These are phyloP conservation scores for Bruguiera gymnorhiza DNA, from an alignment of 345 rosid species.

Conservation along the genomic window DNA sequence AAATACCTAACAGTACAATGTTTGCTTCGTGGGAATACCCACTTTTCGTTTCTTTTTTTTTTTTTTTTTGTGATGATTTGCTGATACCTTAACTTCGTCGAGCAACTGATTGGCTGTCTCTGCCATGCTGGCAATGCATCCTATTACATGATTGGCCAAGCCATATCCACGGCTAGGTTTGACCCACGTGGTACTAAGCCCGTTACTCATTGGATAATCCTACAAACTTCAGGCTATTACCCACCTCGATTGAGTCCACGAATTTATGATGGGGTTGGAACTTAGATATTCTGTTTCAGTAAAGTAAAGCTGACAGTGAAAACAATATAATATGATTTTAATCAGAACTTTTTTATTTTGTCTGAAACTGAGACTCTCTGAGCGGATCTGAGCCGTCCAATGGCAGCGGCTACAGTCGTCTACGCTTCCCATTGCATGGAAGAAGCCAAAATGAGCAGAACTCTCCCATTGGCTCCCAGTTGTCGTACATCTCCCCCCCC, in stretches of 20 bases:
- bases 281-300: slow-evolving; percentile 8
- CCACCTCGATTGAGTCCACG: slow-evolving; percentile 37
- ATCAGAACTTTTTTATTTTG: neutral
- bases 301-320: neutral
- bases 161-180: slow-evolving; percentile 29
- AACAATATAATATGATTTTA: neutral
- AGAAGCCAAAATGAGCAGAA: slow-evolving; percentile 39
- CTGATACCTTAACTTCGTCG: slow-evolving; percentile 87
- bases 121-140: slow-evolving; percentile 50
- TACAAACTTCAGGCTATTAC: slow-evolving; percentile 25
- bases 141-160: slow-evolving; percentile 55
- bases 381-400: slow-evolving; percentile 54
- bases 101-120: slow-evolving; percentile 66
- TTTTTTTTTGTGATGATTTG: neutral
- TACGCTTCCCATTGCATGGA: slow-evolving; percentile 23
- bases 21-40: neutral
- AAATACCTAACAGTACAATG: neutral
- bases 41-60: neutral
- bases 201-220: slow-evolving; percentile 38
- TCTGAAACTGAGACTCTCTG: slow-evolving; percentile 34
- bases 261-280: neutral
- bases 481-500: slow-evolving; percentile 24
- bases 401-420: slow-evolving; percentile 29
- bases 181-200: slow-evolving; percentile 45
- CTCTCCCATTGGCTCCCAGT: slow-evolving; percentile 43